Evolutionary conservation across 2,329 filamentous ascomycete genomes (phyloP), one percentile per base, ranked within the genome.

Genomic region (Alternaria hordeiaustralica): DNA sequence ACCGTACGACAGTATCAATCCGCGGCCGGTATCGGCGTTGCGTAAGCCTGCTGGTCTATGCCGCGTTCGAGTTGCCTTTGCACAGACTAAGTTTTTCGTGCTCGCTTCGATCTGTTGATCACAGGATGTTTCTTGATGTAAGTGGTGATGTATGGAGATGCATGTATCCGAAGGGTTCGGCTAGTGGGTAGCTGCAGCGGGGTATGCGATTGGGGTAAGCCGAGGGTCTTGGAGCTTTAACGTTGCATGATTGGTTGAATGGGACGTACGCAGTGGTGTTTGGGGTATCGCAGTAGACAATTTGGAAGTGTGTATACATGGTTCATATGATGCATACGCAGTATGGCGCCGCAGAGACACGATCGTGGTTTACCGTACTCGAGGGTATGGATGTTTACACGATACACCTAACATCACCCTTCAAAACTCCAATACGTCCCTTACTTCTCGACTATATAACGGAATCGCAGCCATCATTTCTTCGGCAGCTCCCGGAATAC

Each of bases 401-500:
- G 7, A 6, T 1, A 13, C 30, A 41, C 13, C 20, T 3, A 5
- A 36, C 49, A 12, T 6, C 13, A 11, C 9, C 9, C 21, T 7
- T 36, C 13, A 5, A 41, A 21, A 20, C 20, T 53, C 28, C 2
- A 8, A 33, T n/a, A 2, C 9, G 15, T 8, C 9, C 20, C 7
- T 13, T 36, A 10, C 13, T 23, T 6, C 2, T 18, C 20, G 4
- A 25, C 13, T 12, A n/a, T n/a, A 10, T 3, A 23, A 5, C 18
- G 3, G 5, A 8, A n/a, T 20, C 9, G 7, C 4, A 21, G 9
- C 9, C 20, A 47, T 58, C 23, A 70, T 51, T 57, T 59, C 28
- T 30, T 59, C 5, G 64, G 64, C 70, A 96, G 77, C 67, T 89
- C 88, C 69, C 85, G 83, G 82, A 99, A 99, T 6, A 98, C 93